Evolutionary conservation across 1,139 yeast species (phyloP), one percentile per base, ranked within the genome.

Genomic region (Sugiyamaella sp.): DNA sequence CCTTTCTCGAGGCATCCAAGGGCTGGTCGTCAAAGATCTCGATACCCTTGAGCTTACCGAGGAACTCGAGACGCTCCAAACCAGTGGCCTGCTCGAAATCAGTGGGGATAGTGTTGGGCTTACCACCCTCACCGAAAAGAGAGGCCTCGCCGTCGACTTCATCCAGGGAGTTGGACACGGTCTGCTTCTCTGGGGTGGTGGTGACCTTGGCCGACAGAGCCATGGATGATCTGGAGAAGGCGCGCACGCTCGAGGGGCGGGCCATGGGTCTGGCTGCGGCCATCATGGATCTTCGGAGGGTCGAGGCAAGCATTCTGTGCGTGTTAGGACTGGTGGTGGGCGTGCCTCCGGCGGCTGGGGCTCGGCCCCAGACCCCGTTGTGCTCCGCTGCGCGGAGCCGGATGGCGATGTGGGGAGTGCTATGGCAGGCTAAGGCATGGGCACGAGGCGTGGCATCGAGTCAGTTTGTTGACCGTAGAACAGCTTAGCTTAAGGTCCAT

Each of bases 21-120:
- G 95, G 93, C 74, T 86, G 86, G 73, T 84, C 79, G 80, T 93
- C 98, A 80, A 91, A 93, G 63, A 93, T 83, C 69, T 93, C 98
- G 64, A 93, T 81, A 81, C 99, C 99, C 76, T 90, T 97, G 73
- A 87, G 77, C 77, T 90, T 88, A 79, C 96, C 97, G 70, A 93
- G 83, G 68, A 88, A 74, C 80, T 93, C 99, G 66, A 90, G 81
- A 84, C 99, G 90, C 76, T 88, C 98, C 71, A 93, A 80, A 87
- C 99, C 99, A 55, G 99, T 95, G 66, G 97, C 91, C 78, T 91
- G 98, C 69, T 93, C 97, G 66, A 88, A 71, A 74, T 91, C 96
- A 57, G 96, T 83, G 72, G 99, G 98, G 67, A 93, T 84, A 56
- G 86, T 80, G 67, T 95, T 96, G 60, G 74, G 76, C 67, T 80